phyloP scores from a whole-genome alignment of 1,284 basidiomycete species.

The Mycosarcoma mackinlayi region DNA sequence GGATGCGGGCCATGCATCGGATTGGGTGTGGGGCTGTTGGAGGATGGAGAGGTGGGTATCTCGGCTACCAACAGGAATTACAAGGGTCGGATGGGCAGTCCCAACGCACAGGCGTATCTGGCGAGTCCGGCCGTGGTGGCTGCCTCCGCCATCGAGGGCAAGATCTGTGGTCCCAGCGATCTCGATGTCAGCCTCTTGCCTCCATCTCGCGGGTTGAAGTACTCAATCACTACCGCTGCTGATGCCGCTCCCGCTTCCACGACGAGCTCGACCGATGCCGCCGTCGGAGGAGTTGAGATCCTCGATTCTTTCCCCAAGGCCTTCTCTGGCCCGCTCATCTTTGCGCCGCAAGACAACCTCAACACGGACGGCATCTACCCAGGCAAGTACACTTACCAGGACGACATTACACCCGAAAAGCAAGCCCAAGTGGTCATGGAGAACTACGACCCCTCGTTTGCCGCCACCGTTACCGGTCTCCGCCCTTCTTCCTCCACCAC shows the following conservation, averaged over 20 bases:
- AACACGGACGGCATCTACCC: constrained; percentile 99
- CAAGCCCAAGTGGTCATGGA: constrained; percentile 97
- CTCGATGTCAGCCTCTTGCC: constrained; percentile 75
- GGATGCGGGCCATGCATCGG: constrained; percentile 99
- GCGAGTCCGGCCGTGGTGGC: constrained; percentile 97
- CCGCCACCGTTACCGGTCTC: constrained; percentile 77
- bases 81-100: constrained; percentile 97
- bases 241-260: constrained; percentile 58
- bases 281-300: constrained; percentile 41
- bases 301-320: constrained; percentile 75
- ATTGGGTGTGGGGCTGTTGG: constrained; percentile 87
- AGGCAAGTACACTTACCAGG: constrained; percentile 99
- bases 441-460: constrained; percentile 94
- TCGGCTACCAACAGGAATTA: constrained; percentile 99
- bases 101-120: constrained; percentile 93
- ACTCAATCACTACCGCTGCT: constrained; percentile 68
- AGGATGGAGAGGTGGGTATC: constrained; percentile 95
- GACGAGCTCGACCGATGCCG: constrained; percentile 37
- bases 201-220: constrained; percentile 69
- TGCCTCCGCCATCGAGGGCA: constrained; percentile 90
- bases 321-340: constrained; percentile 87
- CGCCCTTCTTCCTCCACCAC: constrained; percentile 43
- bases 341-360: constrained; percentile 95
- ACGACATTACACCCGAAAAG: constrained; percentile 93
- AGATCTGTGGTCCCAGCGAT: constrained; percentile 82